Conservation (phyloP, 2,329 filamentous ascomycete species). For the Sarocladiaceae sp. region DNA sequence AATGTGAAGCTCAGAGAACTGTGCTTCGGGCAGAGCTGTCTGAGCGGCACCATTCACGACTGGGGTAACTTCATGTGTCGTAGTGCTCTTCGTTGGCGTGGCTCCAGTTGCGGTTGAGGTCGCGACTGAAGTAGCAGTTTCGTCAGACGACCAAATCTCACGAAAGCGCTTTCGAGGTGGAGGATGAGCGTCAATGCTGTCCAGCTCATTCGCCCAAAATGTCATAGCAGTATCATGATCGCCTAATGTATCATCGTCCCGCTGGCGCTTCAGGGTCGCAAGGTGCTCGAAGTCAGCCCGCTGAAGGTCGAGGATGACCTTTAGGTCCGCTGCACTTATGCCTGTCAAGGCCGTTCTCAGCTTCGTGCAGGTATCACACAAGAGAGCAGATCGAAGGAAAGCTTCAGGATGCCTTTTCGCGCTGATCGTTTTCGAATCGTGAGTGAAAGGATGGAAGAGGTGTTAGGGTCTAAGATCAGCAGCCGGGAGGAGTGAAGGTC, state of each 20-base stretch:
- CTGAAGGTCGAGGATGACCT: neutral
- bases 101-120: too few species aligned
- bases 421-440: too few species aligned
- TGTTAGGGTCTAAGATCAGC: too few species aligned
- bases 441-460: too few species aligned
- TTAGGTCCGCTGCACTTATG: neutral
- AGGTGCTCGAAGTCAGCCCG: slow-evolving; percentile 1
- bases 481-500: too few species aligned
- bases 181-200: neutral
- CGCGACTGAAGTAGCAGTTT: too few species aligned
- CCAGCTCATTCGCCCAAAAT: neutral
- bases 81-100: too few species aligned
- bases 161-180: neutral
- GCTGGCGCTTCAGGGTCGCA: neutral
- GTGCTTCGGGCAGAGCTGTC: too few species aligned
- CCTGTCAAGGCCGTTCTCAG: neutral
- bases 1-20: too few species aligned
- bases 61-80: too few species aligned
- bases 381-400: neutral
- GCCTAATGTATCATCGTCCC: neutral
- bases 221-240: slow-evolving; percentile 4
- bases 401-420: neutral
- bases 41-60: too few species aligned
- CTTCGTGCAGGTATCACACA: neutral
- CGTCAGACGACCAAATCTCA: neutral